These are phyloP conservation scores for Fomitopsis schrenkii DNA, from an alignment of 1,284 basidiomycete species.

Conservation along the genomic window DNA sequence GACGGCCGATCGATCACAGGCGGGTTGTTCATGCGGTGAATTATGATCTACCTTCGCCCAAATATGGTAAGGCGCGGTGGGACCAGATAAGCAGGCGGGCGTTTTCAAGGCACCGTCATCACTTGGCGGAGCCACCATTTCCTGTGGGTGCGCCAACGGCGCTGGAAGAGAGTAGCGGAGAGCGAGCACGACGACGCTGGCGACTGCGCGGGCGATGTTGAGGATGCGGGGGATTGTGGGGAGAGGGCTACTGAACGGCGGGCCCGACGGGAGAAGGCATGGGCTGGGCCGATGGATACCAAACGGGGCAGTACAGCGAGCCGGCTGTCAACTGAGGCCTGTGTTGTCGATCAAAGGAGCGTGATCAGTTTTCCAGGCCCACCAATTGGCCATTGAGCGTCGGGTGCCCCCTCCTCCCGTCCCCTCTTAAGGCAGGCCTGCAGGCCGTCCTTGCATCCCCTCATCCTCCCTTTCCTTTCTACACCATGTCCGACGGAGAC, in stretches of 20 bases:
- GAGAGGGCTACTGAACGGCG: neutral
- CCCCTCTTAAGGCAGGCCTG: neutral
- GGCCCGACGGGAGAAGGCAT: no score
- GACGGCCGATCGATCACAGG: neutral
- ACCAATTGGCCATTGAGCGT: neutral
- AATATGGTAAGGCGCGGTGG: neutral
- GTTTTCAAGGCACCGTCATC: neutral
- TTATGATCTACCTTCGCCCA: neutral
- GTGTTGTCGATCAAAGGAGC: neutral
- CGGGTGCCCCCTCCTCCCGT: neutral
- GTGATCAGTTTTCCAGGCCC: neutral
- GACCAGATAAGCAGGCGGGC: neutral
- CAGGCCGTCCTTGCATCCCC: neutral
- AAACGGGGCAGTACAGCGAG: no score
- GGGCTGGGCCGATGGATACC: no score
- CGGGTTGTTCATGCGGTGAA: neutral
- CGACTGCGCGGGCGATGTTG: no score
- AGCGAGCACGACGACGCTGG: no score
- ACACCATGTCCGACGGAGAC: conserved; percentile 18
- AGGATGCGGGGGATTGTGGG: neutral
- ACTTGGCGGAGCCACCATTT: neutral
- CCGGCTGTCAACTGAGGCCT: no score
- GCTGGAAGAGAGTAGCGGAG: no score
- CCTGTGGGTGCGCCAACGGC: no score
- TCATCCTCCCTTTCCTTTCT: neutral